Evolutionary conservation across 192 early-diverging fungal species (phyloP).

Genomic region (Spinellus fusiger): DNA sequence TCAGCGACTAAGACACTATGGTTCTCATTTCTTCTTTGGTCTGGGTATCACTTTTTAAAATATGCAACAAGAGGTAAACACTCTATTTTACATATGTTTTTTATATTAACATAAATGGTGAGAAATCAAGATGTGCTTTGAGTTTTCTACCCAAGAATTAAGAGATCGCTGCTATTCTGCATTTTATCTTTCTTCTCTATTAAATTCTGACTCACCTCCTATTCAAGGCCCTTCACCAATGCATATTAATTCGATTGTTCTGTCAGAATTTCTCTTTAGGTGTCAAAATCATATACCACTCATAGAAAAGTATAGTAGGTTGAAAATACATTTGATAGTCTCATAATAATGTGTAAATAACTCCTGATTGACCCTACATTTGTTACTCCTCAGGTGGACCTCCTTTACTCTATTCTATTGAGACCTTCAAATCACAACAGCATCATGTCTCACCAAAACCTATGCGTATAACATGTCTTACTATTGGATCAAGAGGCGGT

Average conservation of each 20-base stretch:
- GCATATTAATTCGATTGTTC: not conserved
- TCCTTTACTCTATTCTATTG: constrained; percentile 4
- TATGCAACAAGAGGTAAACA: constrained; percentile 36
- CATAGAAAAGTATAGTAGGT: constrained; percentile 8
- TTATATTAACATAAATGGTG: not conserved
- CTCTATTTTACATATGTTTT: not conserved
- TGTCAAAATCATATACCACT: constrained; percentile 9
- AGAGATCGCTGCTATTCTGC: constrained; percentile 35
- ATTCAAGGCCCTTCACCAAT: not conserved
- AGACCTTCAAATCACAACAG: not conserved
- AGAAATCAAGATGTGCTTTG: constrained; percentile 40
- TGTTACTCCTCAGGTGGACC: constrained; percentile 7
- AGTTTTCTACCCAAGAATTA: constrained; percentile 41
- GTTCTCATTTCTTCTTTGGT: constrained; percentile 37
- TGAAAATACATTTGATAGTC: not conserved
- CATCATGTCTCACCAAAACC: constrained; percentile 30
- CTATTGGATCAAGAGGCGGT: constrained; percentile 68
- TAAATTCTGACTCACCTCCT: constrained; percentile 3
- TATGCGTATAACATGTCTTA: constrained; percentile 59
- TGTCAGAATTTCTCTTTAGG: not conserved
- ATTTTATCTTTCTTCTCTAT: constrained; percentile 1
- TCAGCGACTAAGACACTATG: constrained; percentile 29
- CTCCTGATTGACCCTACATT: not conserved
- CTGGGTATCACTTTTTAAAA: constrained; percentile 34
- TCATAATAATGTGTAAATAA: not conserved